A percentile compares a stretch with the other conserved stretches of the same genome.
Evolutionary conservation across 108 stramenopile genomes (phyloP).

Genomic region (Cyclostephanos invisitatus): DNA sequence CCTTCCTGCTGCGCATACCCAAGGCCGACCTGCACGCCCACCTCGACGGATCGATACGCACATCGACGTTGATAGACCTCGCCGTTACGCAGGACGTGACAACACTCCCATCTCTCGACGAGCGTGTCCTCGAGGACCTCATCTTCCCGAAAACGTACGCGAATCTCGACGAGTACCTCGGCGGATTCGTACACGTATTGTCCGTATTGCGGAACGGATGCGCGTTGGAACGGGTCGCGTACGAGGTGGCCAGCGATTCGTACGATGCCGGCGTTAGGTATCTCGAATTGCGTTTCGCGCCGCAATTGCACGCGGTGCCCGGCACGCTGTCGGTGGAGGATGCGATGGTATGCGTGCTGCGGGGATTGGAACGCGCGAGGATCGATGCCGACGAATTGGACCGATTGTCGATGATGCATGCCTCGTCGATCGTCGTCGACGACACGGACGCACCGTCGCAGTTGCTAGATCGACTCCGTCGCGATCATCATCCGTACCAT

Average conservation of each 20-base stretch:
- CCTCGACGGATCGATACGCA: slow-evolving; percentile 46
- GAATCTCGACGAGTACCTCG: slow-evolving; percentile 30
- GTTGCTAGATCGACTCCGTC: too few species aligned
- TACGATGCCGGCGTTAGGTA: slow-evolving; percentile 40
- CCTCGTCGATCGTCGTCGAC: too few species aligned
- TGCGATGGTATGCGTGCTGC: slow-evolving; percentile 29
- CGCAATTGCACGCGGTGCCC: slow-evolving; percentile 42
- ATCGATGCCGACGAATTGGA: slow-evolving; percentile 43
- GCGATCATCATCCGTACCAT: slow-evolving; percentile 24
- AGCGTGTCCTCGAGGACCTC: slow-evolving; percentile 6
- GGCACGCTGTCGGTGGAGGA: slow-evolving; percentile 37
- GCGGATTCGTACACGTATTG: slow-evolving; percentile 37
- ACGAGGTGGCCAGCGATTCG: slow-evolving; percentile 39
- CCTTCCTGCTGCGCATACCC: slow-evolving; percentile 41
- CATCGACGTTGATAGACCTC: slow-evolving; percentile 35
- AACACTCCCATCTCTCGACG: slow-evolving; percentile 29
- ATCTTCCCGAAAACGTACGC: slow-evolving; percentile 32
- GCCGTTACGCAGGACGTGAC: slow-evolving; percentile 17
- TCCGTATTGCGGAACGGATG: slow-evolving; percentile 10
- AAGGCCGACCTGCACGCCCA: slow-evolving; percentile 43
- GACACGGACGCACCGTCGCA: too few species aligned
- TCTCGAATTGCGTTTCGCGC: slow-evolving; percentile 38
- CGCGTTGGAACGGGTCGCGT: slow-evolving; percentile 43
- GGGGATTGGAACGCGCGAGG: slow-evolving; percentile 37
- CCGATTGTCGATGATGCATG: neutral